phyloP scores from a whole-genome alignment of 2,329 filamentous ascomycete species.

The Fusarium palustre region DNA sequence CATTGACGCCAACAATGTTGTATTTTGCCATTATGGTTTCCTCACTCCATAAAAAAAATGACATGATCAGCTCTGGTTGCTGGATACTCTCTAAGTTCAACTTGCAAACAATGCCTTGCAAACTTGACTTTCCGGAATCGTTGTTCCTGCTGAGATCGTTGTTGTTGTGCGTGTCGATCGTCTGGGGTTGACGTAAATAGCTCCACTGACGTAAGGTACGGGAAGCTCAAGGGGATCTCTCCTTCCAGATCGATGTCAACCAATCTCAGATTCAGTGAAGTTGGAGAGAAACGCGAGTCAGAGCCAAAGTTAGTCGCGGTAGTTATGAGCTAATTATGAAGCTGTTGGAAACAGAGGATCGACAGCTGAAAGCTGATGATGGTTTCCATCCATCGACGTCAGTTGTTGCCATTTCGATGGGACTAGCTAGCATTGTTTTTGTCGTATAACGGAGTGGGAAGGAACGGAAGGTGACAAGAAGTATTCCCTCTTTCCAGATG shows the following conservation, averaged over 20 bases:
- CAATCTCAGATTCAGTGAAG: slow-evolving; percentile 1
- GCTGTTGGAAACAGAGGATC: slow-evolving; percentile 1
- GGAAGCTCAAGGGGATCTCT: background rate
- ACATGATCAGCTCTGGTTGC: slow-evolving; percentile 16
- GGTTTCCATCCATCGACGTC: slow-evolving; percentile 14
- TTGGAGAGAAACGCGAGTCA: slow-evolving; percentile 22
- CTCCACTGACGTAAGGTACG: slow-evolving; percentile 19
- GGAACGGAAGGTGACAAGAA: background rate
- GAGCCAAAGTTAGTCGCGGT: background rate
- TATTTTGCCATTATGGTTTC: background rate
- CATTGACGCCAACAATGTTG: background rate
- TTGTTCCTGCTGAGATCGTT: slow-evolving; percentile 5
- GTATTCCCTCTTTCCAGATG: slow-evolving; percentile 4
- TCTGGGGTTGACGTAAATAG: slow-evolving; percentile 28
- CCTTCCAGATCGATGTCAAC: slow-evolving; percentile 13
- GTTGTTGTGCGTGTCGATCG: slow-evolving; percentile 11
- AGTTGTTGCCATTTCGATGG: slow-evolving; percentile 6
- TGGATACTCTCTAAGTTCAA: background rate
- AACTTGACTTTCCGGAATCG: slow-evolving; percentile 25
- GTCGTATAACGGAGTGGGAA: background rate
- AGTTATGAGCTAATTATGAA: background rate
- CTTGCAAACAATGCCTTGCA: background rate
- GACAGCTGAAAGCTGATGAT: background rate
- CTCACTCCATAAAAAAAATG: background rate
- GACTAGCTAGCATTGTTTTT: background rate